Percentiles rank a stretch among this genome's conserved stretches.
Evolutionary conservation across 2,329 filamentous ascomycete genomes (phyloP).

Genomic region (Aspergillus calidoustus): DNA sequence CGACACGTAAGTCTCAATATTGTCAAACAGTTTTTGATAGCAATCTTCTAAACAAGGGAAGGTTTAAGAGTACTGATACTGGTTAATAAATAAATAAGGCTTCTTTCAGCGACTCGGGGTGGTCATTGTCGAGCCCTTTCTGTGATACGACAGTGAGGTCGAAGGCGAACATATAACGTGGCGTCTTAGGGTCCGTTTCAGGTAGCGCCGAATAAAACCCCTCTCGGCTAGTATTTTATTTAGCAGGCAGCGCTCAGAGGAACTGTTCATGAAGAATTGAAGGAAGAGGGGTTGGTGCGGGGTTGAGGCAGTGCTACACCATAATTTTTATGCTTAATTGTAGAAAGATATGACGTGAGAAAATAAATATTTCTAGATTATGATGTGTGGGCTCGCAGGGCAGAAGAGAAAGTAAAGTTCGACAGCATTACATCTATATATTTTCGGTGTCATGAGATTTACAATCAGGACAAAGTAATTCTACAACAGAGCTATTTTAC

Average conservation of each 20-base stretch:
- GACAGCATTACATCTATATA: not conserved
- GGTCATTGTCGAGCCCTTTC: too few relatives aligned
- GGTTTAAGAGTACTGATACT: not conserved
- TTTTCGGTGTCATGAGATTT: not conserved
- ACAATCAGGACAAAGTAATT: not conserved
- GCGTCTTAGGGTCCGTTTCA: not conserved
- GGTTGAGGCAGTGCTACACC: not conserved
- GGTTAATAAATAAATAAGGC: not conserved
- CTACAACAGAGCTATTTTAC: not conserved
- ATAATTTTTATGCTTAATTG: not conserved
- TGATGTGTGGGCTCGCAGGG: not conserved
- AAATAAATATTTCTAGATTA: not conserved
- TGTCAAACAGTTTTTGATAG: not conserved
- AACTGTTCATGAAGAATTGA: not conserved
- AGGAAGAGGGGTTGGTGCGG: not conserved
- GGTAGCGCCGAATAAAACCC: not conserved
- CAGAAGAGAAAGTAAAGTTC: not conserved
- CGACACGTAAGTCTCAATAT: not conserved
- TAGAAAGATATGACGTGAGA: not conserved
- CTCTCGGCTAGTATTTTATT: not conserved
- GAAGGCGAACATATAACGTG: not conserved
- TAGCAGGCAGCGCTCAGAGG: not conserved
- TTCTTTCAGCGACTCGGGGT: too few relatives aligned
- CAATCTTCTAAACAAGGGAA: too few relatives aligned
- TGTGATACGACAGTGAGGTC: too few relatives aligned